Percentiles rank a stretch among this genome's conserved stretches.
These are phyloP conservation scores for Prunus yedoensis DNA, from an alignment of 331 rosid species.

Conservation along the genomic window DNA sequence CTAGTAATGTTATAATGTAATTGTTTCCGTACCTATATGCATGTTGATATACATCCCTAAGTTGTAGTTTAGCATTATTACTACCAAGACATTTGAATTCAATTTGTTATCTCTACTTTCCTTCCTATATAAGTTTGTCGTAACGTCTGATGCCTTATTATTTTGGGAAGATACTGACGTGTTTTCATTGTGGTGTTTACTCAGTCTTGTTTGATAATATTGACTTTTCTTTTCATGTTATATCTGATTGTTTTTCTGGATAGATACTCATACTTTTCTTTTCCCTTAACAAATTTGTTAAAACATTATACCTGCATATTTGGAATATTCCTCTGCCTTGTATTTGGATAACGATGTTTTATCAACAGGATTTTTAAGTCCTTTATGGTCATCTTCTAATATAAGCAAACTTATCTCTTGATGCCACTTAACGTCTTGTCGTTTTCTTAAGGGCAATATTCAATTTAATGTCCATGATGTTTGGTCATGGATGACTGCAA, in stretches of 20 bases:
- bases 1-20: background rate
- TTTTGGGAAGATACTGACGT: background rate
- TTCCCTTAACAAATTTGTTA: background rate
- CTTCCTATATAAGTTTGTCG: background rate
- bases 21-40: background rate
- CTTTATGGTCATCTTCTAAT: background rate
- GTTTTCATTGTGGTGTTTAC: background rate
- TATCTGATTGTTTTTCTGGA: background rate
- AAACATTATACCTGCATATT: background rate
- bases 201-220: background rate
- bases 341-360: background rate
- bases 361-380: background rate
- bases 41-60: background rate
- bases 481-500: background rate
- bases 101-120: background rate
- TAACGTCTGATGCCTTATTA: too few relatives aligned
- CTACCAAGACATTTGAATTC: background rate
- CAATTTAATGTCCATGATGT: background rate
- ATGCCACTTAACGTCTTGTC: background rate
- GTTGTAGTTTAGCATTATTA: background rate
- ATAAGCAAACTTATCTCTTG: background rate
- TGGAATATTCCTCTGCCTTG: background rate
- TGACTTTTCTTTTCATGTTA: too few relatives aligned
- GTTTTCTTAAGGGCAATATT: background rate
- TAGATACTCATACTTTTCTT: background rate